phyloP scores from a whole-genome alignment of 176 grass and related monocot genomes.

The Aegilops tauschii region DNA sequence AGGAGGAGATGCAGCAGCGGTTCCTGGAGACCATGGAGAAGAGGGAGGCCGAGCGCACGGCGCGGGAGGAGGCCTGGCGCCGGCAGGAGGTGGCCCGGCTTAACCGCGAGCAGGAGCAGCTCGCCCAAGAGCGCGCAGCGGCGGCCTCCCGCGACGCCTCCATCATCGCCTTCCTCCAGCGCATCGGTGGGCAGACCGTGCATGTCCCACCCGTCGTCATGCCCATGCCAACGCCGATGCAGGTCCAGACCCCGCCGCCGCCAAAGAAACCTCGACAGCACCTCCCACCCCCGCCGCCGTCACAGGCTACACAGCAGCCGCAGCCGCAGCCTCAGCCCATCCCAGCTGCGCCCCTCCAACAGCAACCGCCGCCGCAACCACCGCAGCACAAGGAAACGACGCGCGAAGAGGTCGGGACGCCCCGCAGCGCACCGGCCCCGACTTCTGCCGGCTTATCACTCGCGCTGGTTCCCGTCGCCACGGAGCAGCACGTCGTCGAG shows the following conservation, averaged over 20 bases:
- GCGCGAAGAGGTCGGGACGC: constrained; percentile 22
- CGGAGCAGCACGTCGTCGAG: constrained; percentile 25
- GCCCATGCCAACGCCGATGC: constrained; percentile 5
- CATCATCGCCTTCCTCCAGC: constrained; percentile 80
- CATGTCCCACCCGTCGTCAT: constrained; percentile 22
- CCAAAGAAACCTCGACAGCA: constrained; percentile 35
- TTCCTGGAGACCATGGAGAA: constrained; percentile 91
- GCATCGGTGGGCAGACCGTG: constrained; percentile 58
- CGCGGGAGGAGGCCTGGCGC: constrained; percentile 86
- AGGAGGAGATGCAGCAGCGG: constrained; percentile 80
- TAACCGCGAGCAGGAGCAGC: constrained; percentile 81
- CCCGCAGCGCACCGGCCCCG: constrained; percentile 17
- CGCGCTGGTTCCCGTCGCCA: constrained; percentile 19
- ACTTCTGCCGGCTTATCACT: constrained; percentile 30
- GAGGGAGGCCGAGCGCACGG: constrained; percentile 74
- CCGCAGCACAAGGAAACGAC: constrained; percentile 20
- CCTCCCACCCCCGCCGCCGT: neutral
- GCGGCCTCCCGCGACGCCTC: constrained; percentile 73
- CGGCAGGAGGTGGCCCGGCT: constrained; percentile 84
- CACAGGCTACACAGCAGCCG: neutral
- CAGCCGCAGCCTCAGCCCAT: constrained; percentile 22
- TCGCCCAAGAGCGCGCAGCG: constrained; percentile 73
- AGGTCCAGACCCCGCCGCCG: constrained; percentile 18
- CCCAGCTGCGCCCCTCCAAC: constrained; percentile 41
- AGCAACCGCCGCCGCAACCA: constrained; percentile 24